A percentile compares a stretch with the other conserved stretches of the same genome.
Conservation (phyloP, 192 early-diverging fungal species). For the Gigaspora rosea region DNA sequence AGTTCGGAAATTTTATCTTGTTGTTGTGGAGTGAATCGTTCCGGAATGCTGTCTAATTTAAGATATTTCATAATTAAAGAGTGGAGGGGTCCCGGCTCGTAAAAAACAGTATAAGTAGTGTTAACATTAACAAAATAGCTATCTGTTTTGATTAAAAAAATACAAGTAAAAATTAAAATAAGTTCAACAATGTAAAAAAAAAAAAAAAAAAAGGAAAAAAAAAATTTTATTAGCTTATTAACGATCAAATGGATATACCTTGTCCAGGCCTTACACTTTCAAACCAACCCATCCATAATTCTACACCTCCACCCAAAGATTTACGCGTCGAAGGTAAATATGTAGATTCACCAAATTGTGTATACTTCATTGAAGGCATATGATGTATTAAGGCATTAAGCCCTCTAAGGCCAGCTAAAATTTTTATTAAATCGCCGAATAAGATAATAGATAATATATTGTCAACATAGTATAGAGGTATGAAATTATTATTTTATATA, state of each 20-base stretch:
- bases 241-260: conserved; percentile 30
- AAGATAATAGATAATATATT: background rate
- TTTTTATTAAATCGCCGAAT: background rate
- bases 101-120: conserved; percentile 19
- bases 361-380: conserved; percentile 37
- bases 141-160: background rate
- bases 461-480: background rate
- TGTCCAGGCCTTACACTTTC: conserved; percentile 73
- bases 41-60: background rate
- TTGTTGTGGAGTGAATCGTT: background rate
- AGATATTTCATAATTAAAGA: background rate
- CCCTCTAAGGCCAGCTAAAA: conserved; percentile 27
- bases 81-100: conserved; percentile 2
- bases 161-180: background rate
- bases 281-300: conserved; percentile 85
- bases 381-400: conserved; percentile 43
- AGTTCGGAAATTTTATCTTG: conserved; percentile 5
- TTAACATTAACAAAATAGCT: conserved; percentile 32
- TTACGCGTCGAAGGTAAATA: conserved; percentile 29
- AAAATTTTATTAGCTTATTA: background rate
- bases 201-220: too few species aligned
- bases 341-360: conserved; percentile 36
- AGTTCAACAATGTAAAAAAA: background rate
- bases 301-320: conserved; percentile 65
- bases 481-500: background rate